phyloP scores from a whole-genome alignment of 257 asterid genomes.

The Cruciata laevipes region DNA sequence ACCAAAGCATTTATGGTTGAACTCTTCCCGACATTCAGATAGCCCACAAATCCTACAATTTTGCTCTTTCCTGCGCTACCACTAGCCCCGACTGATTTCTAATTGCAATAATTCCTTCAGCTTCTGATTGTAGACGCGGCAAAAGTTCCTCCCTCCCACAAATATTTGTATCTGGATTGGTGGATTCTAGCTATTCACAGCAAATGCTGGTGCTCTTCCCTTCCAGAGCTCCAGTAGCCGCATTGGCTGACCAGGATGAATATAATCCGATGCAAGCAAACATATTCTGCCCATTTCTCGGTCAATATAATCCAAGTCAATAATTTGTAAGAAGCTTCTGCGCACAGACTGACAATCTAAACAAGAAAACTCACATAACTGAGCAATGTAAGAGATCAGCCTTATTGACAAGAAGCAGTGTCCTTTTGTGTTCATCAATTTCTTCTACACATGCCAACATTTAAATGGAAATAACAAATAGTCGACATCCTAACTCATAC shows the following conservation, averaged over 20 bases:
- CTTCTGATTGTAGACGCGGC: constrained; percentile 72
- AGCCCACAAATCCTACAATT: too few relatives aligned
- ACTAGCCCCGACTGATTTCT: constrained; percentile 31
- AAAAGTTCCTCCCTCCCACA: constrained; percentile 76
- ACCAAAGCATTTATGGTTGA: too few relatives aligned
- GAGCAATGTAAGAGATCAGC: constrained; percentile 86
- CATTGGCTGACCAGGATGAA: constrained; percentile 96
- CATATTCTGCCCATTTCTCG: constrained; percentile 84
- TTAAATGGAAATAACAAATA: not conserved
- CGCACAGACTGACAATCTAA: constrained; percentile 4
- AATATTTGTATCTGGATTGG: constrained; percentile 51
- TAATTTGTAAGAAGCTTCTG: not conserved
- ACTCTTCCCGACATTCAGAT: too few relatives aligned
- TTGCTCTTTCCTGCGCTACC: constrained; percentile 31
- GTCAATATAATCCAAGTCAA: constrained; percentile 20
- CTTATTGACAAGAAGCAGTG: constrained; percentile 90
- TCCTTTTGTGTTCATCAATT: constrained; percentile 80
- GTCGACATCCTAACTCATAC: not conserved
- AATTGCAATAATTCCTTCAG: constrained; percentile 66
- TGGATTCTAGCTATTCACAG: constrained; percentile 28
- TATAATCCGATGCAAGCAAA: constrained; percentile 64
- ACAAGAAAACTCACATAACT: constrained; percentile 50
- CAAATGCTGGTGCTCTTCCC: constrained; percentile 38
- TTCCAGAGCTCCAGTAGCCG: constrained; percentile 73
- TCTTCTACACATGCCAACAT: constrained; percentile 83